Conservation (phyloP, 2,329 filamentous ascomycete genomes). For the Microcera coccophila region DNA sequence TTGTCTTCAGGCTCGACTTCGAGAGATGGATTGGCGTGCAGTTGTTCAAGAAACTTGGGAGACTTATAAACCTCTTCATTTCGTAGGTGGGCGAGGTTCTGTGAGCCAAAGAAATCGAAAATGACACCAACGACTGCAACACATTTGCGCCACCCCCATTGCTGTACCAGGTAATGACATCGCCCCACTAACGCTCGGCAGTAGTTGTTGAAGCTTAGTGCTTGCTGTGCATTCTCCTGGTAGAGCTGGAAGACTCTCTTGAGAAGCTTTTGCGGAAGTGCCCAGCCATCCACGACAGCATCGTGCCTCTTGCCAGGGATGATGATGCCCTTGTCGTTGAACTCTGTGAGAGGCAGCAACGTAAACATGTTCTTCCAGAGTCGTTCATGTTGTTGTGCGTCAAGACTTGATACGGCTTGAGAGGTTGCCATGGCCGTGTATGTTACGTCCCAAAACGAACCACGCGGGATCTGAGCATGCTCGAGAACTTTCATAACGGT, state of each 20-base stretch:
- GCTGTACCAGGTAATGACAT: constrained; percentile 59
- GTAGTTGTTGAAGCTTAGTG: constrained; percentile 62
- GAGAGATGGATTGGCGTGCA: constrained; percentile 45
- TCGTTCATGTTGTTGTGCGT: constrained; percentile 50
- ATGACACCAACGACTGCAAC: constrained; percentile 56
- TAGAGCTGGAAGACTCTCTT: constrained; percentile 58
- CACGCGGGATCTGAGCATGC: constrained; percentile 45
- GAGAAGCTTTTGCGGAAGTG: constrained; percentile 53
- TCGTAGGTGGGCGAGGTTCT: constrained; percentile 57
- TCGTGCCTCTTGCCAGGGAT: constrained; percentile 31
- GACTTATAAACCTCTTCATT: constrained; percentile 62
- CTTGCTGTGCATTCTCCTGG: constrained; percentile 50
- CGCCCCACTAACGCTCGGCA: constrained; percentile 56
- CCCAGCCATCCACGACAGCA: constrained; percentile 52
- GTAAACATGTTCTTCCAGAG: constrained; percentile 58
- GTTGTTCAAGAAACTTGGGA: constrained; percentile 57
- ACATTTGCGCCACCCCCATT: constrained; percentile 63
- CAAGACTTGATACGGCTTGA: constrained; percentile 32
- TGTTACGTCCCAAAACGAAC: constrained; percentile 59
- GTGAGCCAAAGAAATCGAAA: constrained; percentile 65
- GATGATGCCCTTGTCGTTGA: constrained; percentile 52
- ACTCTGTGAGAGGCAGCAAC: constrained; percentile 58
- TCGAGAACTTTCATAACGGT: constrained; percentile 53
- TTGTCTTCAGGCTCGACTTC: constrained; percentile 52
- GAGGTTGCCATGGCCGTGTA: constrained; percentile 41